Percentiles rank a stretch among this genome's conserved stretches.
These are phyloP conservation scores for Fistulifera pelliculosa DNA, from an alignment of 108 stramenopile genomes.

Conservation along the genomic window DNA sequence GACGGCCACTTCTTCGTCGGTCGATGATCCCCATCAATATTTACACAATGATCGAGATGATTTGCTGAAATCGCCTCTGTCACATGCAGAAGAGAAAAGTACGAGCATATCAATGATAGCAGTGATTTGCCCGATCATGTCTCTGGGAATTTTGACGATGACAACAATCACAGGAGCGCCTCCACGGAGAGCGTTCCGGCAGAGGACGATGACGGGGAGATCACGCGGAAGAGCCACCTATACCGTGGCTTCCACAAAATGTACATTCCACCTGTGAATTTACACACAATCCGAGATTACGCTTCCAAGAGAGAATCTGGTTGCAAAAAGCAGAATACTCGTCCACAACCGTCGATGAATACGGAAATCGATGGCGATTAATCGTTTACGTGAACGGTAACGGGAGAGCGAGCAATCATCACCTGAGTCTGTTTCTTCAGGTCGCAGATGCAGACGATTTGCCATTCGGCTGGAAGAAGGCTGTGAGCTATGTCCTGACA, in stretches of 20 bases:
- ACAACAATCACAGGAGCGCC: too few species aligned
- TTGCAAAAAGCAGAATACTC: constrained; percentile 90
- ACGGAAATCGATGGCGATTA: constrained; percentile 81
- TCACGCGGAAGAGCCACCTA: constrained; percentile 6
- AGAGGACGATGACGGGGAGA: constrained; percentile 12
- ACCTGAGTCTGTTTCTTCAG: constrained; percentile 79
- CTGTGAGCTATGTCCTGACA: constrained; percentile 78
- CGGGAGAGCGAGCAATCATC: constrained; percentile 80
- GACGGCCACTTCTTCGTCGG: too few species aligned
- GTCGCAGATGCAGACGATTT: constrained; percentile 85
- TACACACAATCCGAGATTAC: constrained; percentile 73
- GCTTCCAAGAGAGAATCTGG: constrained; percentile 79
- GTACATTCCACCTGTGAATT: constrained; percentile 81
- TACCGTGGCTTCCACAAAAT: constrained; percentile 66
- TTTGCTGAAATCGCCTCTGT: too few species aligned
- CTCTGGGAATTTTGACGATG: too few species aligned
- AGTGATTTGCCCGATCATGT: too few species aligned
- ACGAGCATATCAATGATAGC: too few species aligned
- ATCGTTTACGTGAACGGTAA: constrained; percentile 89
- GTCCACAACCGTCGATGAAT: constrained; percentile 61
- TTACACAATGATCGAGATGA: too few species aligned
- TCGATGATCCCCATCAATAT: too few species aligned
- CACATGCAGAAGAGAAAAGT: too few species aligned
- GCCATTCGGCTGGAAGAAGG: constrained; percentile 88
- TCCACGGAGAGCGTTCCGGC: too few species aligned